Evolutionary conservation across 331 rosid genomes (phyloP).

Genomic region (Quercus tomentella): DNA sequence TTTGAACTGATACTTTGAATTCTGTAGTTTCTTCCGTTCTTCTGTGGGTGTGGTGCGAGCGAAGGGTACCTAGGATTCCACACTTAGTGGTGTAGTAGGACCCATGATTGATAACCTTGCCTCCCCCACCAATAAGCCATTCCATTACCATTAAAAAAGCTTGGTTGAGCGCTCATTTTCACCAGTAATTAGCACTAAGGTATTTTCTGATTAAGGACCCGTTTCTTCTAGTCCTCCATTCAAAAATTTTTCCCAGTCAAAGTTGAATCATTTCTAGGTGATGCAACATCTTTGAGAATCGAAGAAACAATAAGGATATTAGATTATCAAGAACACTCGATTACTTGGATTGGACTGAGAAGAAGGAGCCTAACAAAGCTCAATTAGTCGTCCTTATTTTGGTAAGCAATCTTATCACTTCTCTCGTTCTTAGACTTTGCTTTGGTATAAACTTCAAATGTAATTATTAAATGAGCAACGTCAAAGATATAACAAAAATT

Average conservation of each 20-base stretch:
- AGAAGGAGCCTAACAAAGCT: too few relatives aligned
- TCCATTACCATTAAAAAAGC: neutral
- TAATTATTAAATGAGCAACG: too few relatives aligned
- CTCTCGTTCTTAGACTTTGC: too few relatives aligned
- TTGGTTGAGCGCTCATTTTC: neutral
- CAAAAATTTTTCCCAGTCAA: neutral
- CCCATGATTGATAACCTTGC: slow-evolving; percentile 27
- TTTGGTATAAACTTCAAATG: too few relatives aligned
- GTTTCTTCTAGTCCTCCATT: neutral
- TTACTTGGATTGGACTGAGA: too few relatives aligned
- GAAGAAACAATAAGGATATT: too few relatives aligned
- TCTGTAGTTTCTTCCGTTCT: neutral
- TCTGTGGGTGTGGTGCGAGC: neutral
- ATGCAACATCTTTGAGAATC: too few relatives aligned
- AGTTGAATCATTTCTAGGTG: neutral
- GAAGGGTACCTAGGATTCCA: slow-evolving; percentile 50
- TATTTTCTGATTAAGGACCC: neutral
- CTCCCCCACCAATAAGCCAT: neutral
- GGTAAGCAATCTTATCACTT: too few relatives aligned
- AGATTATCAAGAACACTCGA: too few relatives aligned
- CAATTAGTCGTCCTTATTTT: too few relatives aligned
- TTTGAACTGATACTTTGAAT: neutral
- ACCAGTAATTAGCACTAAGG: neutral
- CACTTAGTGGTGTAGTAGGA: slow-evolving; percentile 47
- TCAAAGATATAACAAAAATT: too few relatives aligned